Conservation (phyloP, 805 yeast genomes). For the Candida suzukii region DNA sequence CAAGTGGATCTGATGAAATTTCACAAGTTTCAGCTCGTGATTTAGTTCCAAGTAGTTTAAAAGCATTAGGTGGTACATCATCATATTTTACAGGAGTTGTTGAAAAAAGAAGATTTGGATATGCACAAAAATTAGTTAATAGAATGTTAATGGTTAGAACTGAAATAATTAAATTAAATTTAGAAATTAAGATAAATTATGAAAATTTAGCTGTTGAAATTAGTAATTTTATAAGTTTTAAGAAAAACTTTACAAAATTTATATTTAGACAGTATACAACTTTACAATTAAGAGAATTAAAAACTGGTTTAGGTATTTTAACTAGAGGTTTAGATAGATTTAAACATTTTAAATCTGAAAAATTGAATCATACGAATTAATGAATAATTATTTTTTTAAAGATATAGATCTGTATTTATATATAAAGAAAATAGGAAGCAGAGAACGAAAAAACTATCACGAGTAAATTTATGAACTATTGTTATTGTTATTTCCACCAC, state of each 20-base stretch:
- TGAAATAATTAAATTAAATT: constrained; percentile 35
- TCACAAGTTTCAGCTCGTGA: constrained; percentile 2
- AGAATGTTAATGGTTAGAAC: constrained; percentile 34
- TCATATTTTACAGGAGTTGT: constrained; percentile 23
- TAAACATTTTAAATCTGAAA: too few relatives aligned
- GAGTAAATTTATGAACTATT: constrained; percentile 3
- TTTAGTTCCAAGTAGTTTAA: background rate
- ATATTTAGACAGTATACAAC: constrained; percentile 28
- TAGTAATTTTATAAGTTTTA: constrained; percentile 49
- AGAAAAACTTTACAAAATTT: constrained; percentile 31
- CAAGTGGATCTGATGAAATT: constrained; percentile 1
- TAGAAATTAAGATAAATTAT: constrained; percentile 45
- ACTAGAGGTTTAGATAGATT: background rate
- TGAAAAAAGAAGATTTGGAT: constrained; percentile 45
- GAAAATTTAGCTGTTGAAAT: constrained; percentile 59
- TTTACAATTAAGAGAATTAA: constrained; percentile 21
- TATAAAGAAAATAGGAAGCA: too few relatives aligned
- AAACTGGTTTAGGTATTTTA: constrained; percentile 2
- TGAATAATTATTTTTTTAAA: too few relatives aligned
- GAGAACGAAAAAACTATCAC: background rate
- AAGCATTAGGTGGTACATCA: background rate
- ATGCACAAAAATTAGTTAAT: constrained; percentile 34
- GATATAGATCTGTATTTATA: too few relatives aligned
- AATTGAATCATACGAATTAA: too few relatives aligned
- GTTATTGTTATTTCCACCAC: constrained; percentile 27